Evolutionary conservation across 148 eudicot species (phyloP).

Genomic region (Talinum fruticosum): DNA sequence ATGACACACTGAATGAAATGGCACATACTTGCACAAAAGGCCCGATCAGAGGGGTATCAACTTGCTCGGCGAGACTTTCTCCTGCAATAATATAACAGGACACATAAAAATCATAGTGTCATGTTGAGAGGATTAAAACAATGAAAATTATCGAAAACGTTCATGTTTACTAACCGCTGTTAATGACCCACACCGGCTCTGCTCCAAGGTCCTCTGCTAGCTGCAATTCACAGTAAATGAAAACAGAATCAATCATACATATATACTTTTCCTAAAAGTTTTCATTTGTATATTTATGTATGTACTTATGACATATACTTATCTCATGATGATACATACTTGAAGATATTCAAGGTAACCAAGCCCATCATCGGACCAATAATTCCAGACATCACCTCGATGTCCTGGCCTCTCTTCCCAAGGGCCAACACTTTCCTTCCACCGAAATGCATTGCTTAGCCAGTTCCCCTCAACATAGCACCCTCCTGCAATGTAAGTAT

Average conservation of each 20-base stretch:
- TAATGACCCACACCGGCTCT: constrained; percentile 79
- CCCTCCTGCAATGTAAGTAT: constrained; percentile 45
- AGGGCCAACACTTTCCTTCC: constrained; percentile 80
- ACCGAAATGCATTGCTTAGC: constrained; percentile 59
- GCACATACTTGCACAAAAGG: constrained; percentile 58
- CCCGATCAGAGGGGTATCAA: constrained; percentile 35
- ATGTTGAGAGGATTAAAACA: no score
- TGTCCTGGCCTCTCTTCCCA: constrained; percentile 88
- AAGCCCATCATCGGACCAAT: constrained; percentile 75
- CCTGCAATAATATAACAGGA: constrained; percentile 30
- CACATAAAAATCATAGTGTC: not conserved
- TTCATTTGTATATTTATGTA: not conserved
- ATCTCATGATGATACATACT: constrained; percentile 23
- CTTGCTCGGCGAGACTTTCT: constrained; percentile 44
- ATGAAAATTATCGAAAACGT: not conserved
- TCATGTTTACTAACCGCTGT: constrained; percentile 49
- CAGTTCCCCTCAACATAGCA: constrained; percentile 67
- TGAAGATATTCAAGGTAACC: constrained; percentile 72
- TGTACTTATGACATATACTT: not conserved
- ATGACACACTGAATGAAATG: not conserved
- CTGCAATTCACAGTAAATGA: constrained; percentile 31
- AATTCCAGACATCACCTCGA: constrained; percentile 66
- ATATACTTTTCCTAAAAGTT: not conserved
- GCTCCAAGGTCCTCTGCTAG: constrained; percentile 87
- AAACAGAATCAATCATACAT: not conserved